Conservation (phyloP, 768 basidiomycete species). For the Mycena belliarum region DNA sequence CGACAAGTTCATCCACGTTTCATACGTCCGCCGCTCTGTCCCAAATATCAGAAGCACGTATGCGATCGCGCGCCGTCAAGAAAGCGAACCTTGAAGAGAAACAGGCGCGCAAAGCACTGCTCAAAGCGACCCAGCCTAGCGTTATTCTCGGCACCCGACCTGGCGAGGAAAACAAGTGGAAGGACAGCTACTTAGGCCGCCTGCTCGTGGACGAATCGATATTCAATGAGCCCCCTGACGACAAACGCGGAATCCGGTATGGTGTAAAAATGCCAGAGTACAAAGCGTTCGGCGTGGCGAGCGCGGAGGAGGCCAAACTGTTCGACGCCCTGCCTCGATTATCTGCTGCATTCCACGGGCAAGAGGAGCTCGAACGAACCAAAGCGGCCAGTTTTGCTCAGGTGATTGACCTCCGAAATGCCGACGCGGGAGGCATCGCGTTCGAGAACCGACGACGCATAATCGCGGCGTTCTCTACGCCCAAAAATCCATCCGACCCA, state of each 20-base stretch:
- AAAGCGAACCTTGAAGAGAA: conserved; percentile 49
- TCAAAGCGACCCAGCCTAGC: conserved; percentile 49
- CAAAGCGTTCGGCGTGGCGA: conserved; percentile 67
- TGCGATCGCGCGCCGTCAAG: conserved; percentile 37
- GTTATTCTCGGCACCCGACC: conserved; percentile 75
- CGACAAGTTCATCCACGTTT: conserved; percentile 35
- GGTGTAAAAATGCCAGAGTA: conserved; percentile 49
- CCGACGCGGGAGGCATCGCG: conserved; percentile 83
- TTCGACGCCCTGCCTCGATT: conserved; percentile 68
- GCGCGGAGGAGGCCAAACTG: conserved; percentile 57
- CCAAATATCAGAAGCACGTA: conserved; percentile 33
- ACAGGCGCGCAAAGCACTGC: conserved; percentile 40
- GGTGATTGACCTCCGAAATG: conserved; percentile 83
- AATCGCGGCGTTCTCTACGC: conserved; percentile 74
- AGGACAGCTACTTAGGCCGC: conserved; percentile 62
- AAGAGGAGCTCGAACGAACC: conserved; percentile 40
- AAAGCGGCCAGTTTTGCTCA: conserved; percentile 53
- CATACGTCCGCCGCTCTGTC: conserved; percentile 50
- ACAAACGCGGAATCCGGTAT: conserved; percentile 27
- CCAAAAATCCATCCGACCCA: conserved; percentile 67
- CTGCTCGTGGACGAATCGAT: conserved; percentile 57
- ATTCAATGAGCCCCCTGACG: conserved; percentile 28
- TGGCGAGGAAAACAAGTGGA: conserved; percentile 69
- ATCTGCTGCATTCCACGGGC: conserved; percentile 31
- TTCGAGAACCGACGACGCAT: conserved; percentile 85